Evolutionary conservation across 805 yeast genomes (phyloP).

Genomic region (Metschnikowia peoriensis): DNA sequence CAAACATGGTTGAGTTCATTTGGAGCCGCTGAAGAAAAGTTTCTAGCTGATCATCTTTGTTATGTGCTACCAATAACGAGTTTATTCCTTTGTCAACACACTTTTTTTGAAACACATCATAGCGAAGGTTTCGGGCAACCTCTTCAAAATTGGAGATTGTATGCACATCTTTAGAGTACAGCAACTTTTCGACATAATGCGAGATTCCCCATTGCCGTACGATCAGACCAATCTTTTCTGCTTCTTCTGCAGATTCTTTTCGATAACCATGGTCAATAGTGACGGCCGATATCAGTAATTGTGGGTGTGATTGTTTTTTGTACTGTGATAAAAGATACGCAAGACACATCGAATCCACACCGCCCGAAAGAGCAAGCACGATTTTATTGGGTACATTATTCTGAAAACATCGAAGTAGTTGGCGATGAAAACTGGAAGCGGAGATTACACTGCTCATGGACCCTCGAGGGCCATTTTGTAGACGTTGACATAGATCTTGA

Average conservation of each 20-base stretch:
- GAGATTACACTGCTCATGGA: slow-evolving; percentile 2
- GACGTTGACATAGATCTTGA: not conserved
- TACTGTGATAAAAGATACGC: slow-evolving; percentile 47
- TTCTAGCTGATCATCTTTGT: slow-evolving; percentile 69
- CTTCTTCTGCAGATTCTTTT: slow-evolving; percentile 48
- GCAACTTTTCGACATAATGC: slow-evolving; percentile 30
- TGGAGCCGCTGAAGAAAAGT: slow-evolving; percentile 58
- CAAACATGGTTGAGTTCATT: slow-evolving; percentile 43
- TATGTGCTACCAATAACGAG: slow-evolving; percentile 63
- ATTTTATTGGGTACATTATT: slow-evolving; percentile 26
- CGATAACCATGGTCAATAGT: slow-evolving; percentile 68
- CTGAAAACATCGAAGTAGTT: slow-evolving; percentile 11
- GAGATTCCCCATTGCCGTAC: slow-evolving; percentile 34
- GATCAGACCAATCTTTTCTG: slow-evolving; percentile 35
- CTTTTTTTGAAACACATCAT: slow-evolving; percentile 38
- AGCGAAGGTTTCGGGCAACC: slow-evolving; percentile 57
- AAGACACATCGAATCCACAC: slow-evolving; percentile 77
- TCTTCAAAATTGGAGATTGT: slow-evolving; percentile 49
- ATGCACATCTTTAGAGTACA: slow-evolving; percentile 26
- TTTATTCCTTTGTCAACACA: slow-evolving; percentile 36
- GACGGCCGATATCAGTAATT: slow-evolving; percentile 47
- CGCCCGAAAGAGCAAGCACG: slow-evolving; percentile 71
- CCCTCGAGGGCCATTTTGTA: not conserved
- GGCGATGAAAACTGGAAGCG: slow-evolving; percentile 4
- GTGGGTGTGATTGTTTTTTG: slow-evolving; percentile 24